Evolutionary conservation across 1,284 basidiomycete genomes (phyloP).

Genomic region (Sphaerobolus stellatus): DNA sequence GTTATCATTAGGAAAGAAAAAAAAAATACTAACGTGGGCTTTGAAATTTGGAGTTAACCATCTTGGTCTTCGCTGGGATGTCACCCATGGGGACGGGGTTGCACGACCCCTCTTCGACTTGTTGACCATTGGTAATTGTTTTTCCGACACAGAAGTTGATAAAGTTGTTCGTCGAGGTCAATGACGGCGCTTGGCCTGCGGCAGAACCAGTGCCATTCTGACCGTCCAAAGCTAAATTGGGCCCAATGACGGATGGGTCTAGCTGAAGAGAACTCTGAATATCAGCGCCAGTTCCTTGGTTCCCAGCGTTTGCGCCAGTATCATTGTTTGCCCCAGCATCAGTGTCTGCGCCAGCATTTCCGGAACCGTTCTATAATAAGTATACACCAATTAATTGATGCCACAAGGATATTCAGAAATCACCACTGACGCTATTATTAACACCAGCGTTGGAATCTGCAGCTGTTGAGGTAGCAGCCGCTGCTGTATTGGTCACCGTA

Average conservation of each 20-base stretch:
- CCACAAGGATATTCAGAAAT: neutral
- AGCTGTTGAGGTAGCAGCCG: neutral
- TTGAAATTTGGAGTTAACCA: constrained; percentile 24
- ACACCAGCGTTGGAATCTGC: neutral
- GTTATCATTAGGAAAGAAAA: neutral
- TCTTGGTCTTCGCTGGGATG: constrained; percentile 19
- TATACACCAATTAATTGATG: neutral
- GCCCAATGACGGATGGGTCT: constrained; percentile 12
- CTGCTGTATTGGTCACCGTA: neutral
- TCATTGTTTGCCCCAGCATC: neutral
- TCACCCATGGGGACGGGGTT: constrained; percentile 30
- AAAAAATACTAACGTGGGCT: constrained; percentile 17
- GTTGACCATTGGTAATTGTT: constrained; percentile 27
- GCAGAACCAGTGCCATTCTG: neutral
- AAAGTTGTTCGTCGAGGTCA: constrained; percentile 27
- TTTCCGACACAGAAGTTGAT: constrained; percentile 30
- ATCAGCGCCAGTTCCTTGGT: neutral
- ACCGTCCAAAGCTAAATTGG: constrained; percentile 9
- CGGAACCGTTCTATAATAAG: neutral
- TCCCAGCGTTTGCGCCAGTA: neutral
- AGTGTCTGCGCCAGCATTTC: neutral
- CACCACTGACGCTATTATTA: neutral
- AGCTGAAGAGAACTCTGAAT: constrained; percentile 3
- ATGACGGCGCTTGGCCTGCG: constrained; percentile 18
- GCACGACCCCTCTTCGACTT: constrained; percentile 33